A percentile compares a stretch with the other conserved stretches of the same genome.
phyloP scores from a whole-genome alignment of 345 rosid genomes.

The Citrus cavaleriei region DNA sequence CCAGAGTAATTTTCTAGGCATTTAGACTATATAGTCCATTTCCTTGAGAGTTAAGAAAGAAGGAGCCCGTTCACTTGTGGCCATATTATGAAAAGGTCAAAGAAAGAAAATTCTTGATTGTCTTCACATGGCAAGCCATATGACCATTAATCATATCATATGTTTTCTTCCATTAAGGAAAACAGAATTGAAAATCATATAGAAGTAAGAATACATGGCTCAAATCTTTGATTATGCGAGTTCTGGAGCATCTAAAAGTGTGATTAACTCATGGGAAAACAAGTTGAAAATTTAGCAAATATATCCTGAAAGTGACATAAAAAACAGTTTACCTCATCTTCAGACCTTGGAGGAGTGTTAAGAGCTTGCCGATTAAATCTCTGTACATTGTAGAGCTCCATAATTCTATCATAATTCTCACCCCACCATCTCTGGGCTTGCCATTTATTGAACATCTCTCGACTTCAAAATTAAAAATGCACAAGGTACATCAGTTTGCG shows the following conservation, averaged over 20 bases:
- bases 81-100: not conserved
- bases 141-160: not conserved
- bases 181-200: not conserved
- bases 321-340: conserved; percentile 60
- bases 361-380: conserved; percentile 95
- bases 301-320: not conserved
- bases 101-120: not conserved
- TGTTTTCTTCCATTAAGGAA: not conserved
- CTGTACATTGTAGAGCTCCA: conserved; percentile 96
- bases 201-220: not conserved
- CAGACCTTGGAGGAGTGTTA: conserved; percentile 84
- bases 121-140: not conserved
- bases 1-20: not conserved
- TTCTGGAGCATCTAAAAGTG: not conserved
- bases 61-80: not conserved
- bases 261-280: not conserved
- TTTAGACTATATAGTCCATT: not conserved
- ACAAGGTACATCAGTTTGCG: conserved; percentile 20
- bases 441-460: conserved; percentile 96
- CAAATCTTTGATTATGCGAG: not conserved
- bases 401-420: conserved; percentile 88
- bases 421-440: conserved; percentile 99
- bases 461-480: conserved; percentile 49
- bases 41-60: not conserved
- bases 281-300: not conserved